Evolutionary conservation across 2,329 filamentous ascomycete species (phyloP).

Genomic region (Epichloe baconii): DNA sequence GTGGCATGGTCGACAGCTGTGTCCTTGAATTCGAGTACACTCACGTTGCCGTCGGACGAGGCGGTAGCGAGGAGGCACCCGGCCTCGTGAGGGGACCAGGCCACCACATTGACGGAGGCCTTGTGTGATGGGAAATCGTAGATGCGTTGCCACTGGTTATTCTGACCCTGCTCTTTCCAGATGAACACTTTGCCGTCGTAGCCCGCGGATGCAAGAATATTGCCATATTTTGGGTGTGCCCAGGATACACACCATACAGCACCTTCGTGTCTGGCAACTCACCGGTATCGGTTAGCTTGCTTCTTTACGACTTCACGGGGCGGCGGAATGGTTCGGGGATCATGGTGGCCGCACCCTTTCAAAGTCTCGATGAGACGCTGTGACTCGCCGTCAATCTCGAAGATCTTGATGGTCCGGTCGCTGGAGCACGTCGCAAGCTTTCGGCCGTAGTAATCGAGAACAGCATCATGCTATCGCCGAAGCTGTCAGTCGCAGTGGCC

Average conservation of each 20-base stretch:
- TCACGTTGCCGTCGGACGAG: slow-evolving; percentile 85
- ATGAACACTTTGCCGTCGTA: slow-evolving; percentile 98
- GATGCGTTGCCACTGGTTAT: slow-evolving; percentile 65
- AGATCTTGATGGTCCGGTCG: slow-evolving; percentile 98
- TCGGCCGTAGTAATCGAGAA: slow-evolving; percentile 95
- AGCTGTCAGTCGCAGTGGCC: slow-evolving; percentile 5
- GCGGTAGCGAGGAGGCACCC: slow-evolving; percentile 92
- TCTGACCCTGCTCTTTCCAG: slow-evolving; percentile 71
- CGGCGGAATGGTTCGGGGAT: background rate
- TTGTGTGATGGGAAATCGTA: slow-evolving; percentile 92
- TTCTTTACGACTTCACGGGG: no score
- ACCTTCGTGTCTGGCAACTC: slow-evolving; percentile 67
- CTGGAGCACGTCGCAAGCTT: slow-evolving; percentile 94
- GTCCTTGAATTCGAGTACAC: slow-evolving; percentile 92
- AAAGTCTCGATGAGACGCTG: slow-evolving; percentile 86
- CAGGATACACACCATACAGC: slow-evolving; percentile 97
- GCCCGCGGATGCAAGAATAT: slow-evolving; percentile 86
- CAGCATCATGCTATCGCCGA: slow-evolving; percentile 70
- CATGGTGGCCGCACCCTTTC: slow-evolving; percentile 56
- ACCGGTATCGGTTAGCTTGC: slow-evolving; percentile 6
- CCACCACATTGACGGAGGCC: slow-evolving; percentile 89
- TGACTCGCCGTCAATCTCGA: slow-evolving; percentile 87
- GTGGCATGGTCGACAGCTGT: slow-evolving; percentile 82
- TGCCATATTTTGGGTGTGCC: slow-evolving; percentile 97
- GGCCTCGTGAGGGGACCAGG: slow-evolving; percentile 94